Evolutionary conservation across 805 yeast species (phyloP).

Genomic region (Candida quercuum): DNA sequence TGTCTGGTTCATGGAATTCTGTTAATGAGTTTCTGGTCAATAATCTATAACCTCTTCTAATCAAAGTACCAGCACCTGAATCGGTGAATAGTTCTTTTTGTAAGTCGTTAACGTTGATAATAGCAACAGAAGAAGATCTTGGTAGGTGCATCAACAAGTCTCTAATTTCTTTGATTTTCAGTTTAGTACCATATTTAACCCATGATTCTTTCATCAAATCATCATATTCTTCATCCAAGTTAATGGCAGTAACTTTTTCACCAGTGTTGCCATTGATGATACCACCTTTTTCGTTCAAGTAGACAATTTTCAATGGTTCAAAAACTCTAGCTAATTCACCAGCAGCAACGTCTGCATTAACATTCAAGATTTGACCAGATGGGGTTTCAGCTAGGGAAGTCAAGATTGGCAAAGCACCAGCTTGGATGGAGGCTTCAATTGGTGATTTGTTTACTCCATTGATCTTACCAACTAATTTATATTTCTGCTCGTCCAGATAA

Average conservation of each 20-base stretch:
- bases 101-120: slow-evolving; percentile 88
- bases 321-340: slow-evolving; percentile 95
- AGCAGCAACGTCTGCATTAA: slow-evolving; percentile 98
- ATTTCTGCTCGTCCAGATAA: slow-evolving; percentile 84
- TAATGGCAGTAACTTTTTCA: slow-evolving; percentile 83
- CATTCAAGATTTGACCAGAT: slow-evolving; percentile 94
- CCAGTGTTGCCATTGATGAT: slow-evolving; percentile 88
- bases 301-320: slow-evolving; percentile 95
- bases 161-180: slow-evolving; percentile 93
- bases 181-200: slow-evolving; percentile 98
- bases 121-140: slow-evolving; percentile 95
- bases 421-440: slow-evolving; percentile 88
- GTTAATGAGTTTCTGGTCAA: slow-evolving; percentile 61
- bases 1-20: slow-evolving; percentile 70
- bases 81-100: slow-evolving; percentile 98
- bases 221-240: slow-evolving; percentile 94
- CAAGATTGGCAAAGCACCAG: slow-evolving; percentile 94
- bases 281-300: slow-evolving; percentile 97
- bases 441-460: slow-evolving; percentile 82
- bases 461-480: slow-evolving; percentile 89
- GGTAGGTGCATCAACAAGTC: slow-evolving; percentile 92
- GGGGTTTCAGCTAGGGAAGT: slow-evolving; percentile 96
- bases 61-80: slow-evolving; percentile 98
- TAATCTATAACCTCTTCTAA: slow-evolving; percentile 94
- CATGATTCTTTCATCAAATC: slow-evolving; percentile 86